Percentiles rank a stretch among this genome's conserved stretches.
Conservation (phyloP, 352 stramenopile species). For the Globisporangium nagaii region DNA sequence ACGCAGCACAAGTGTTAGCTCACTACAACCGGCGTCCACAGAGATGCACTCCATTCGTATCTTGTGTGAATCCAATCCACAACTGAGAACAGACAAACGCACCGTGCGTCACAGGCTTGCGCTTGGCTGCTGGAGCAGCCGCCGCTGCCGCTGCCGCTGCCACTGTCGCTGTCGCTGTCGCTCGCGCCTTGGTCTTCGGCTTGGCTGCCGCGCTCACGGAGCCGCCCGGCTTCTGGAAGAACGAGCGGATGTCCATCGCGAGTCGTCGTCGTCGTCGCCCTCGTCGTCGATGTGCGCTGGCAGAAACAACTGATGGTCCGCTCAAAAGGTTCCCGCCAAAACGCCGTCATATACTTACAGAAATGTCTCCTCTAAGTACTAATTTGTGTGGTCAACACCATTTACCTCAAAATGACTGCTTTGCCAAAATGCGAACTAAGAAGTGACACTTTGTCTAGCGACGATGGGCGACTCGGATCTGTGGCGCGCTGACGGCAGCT, state of each 20-base stretch:
- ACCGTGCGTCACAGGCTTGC: background rate
- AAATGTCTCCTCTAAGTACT: no score
- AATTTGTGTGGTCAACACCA: no score
- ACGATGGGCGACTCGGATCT: slow-evolving; percentile 65
- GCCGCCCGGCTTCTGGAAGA: slow-evolving; percentile 60
- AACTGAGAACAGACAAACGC: no score
- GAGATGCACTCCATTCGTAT: no score
- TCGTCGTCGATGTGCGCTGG: background rate
- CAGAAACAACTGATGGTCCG: background rate
- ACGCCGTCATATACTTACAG: no score
- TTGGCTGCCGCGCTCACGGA: slow-evolving; percentile 2
- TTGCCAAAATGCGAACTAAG: no score
- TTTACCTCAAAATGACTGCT: no score
- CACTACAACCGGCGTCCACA: no score
- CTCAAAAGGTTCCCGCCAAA: background rate
- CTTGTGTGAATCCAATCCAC: no score
- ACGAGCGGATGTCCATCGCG: slow-evolving; percentile 85
- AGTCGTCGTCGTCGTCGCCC: no score
- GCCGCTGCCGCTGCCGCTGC: background rate
- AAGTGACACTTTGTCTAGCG: no score
- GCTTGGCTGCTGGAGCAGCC: background rate
- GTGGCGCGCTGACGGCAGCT: slow-evolving; percentile 68
- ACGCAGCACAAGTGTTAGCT: background rate
- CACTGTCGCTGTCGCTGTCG: background rate
- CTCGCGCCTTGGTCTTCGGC: background rate